Evolutionary conservation across 2,329 filamentous ascomycete species (phyloP).

Genomic region (Trichoderma atroviride): DNA sequence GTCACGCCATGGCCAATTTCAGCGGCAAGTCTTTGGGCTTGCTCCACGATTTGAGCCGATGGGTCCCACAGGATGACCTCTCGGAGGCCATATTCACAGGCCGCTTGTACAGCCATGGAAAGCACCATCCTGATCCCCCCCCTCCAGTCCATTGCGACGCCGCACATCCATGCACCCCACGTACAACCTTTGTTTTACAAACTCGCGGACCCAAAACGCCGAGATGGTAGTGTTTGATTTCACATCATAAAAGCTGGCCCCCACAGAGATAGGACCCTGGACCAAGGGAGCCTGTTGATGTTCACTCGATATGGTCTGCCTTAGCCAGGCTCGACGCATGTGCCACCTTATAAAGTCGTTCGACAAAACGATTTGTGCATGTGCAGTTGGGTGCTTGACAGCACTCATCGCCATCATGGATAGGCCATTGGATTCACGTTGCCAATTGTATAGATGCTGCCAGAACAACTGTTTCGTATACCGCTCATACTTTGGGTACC

Average conservation of each 20-base stretch:
- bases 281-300: no score
- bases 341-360: constrained; percentile 39
- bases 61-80: constrained; percentile 45
- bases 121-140: constrained; percentile 37
- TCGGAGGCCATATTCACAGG: constrained; percentile 36
- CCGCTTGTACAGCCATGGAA: constrained; percentile 40
- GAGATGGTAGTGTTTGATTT: constrained; percentile 33
- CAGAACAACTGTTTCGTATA: background rate
- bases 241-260: constrained; percentile 22
- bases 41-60: constrained; percentile 35
- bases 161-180: constrained; percentile 29
- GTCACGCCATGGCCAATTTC: constrained; percentile 43
- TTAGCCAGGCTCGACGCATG: constrained; percentile 36
- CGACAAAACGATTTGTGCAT: constrained; percentile 41
- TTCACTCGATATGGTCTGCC: background rate
- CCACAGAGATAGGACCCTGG: background rate
- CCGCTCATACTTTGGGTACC: background rate
- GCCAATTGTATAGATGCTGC: background rate
- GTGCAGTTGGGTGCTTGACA: constrained; percentile 33
- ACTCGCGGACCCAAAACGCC: constrained; percentile 44
- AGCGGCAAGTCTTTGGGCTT: constrained; percentile 37
- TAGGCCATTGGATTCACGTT: background rate
- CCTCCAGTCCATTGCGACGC: constrained; percentile 32
- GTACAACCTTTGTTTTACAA: constrained; percentile 31
- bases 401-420: constrained; percentile 21